Evolutionary conservation across 495 filamentous ascomycete genomes (phyloP).

Genomic region (Daldinia vernicosa): DNA sequence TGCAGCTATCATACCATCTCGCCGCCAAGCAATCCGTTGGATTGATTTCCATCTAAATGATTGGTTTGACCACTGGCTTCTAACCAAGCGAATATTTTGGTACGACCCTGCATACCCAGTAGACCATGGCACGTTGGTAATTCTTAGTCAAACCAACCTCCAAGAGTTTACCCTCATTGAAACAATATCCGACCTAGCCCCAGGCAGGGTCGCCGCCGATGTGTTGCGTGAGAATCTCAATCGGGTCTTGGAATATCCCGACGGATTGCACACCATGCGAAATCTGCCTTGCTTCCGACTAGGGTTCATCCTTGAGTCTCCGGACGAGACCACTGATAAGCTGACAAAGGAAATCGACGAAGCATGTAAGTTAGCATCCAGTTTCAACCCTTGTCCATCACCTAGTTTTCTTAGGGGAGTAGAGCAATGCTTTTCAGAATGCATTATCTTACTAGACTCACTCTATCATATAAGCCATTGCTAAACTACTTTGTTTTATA

Average conservation of each 20-base stretch:
- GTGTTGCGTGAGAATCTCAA: not conserved
- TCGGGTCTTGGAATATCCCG: not conserved
- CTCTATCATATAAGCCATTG: not conserved
- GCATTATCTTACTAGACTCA: not conserved
- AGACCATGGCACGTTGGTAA: not conserved
- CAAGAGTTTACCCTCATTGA: not conserved
- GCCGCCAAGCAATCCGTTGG: conserved; percentile 4
- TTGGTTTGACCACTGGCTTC: not conserved
- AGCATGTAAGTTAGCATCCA: conserved; percentile 3
- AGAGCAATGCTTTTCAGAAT: no score
- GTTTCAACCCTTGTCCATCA: not conserved
- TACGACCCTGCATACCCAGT: not conserved
- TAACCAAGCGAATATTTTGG: not conserved
- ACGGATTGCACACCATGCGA: not conserved
- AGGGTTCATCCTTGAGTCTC: not conserved
- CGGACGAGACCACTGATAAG: not conserved
- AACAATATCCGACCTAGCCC: no score
- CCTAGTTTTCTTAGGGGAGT: not conserved
- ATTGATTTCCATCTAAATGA: not conserved
- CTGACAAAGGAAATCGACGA: conserved; percentile 8
- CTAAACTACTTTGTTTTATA: conserved; percentile 1
- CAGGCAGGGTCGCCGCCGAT: not conserved
- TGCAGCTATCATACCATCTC: not conserved
- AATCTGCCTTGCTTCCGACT: not conserved
- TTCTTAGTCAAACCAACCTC: not conserved